Conservation (phyloP, 306 rosid genomes). For the Castanea mollissima region DNA sequence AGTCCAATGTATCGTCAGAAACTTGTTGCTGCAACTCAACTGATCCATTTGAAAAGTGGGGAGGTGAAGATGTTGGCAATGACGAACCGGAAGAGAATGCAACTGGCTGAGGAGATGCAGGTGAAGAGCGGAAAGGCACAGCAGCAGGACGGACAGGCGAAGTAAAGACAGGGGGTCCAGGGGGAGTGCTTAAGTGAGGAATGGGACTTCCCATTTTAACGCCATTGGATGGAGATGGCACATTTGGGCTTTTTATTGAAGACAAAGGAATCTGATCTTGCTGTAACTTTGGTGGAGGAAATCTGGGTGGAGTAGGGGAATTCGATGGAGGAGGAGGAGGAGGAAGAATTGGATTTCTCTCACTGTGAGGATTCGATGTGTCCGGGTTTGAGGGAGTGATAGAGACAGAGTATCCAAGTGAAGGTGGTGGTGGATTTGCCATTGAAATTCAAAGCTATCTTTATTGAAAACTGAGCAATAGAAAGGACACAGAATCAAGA, state of each 20-base stretch:
- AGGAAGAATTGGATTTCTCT: slow-evolving; percentile 41
- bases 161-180: slow-evolving; percentile 93
- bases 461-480: slow-evolving; percentile 11
- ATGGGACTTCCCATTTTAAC: slow-evolving; percentile 58
- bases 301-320: slow-evolving; percentile 46
- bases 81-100: slow-evolving; percentile 66
- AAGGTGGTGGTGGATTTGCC: slow-evolving; percentile 70
- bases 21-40: slow-evolving; percentile 53
- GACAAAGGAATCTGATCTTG: slow-evolving; percentile 63
- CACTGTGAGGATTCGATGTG: slow-evolving; percentile 39
- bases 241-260: slow-evolving; percentile 38
- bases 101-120: slow-evolving; percentile 90
- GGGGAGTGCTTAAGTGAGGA: slow-evolving; percentile 93
- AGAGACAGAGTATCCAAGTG: slow-evolving; percentile 48
- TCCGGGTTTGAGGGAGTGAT: slow-evolving; percentile 43
- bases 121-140: slow-evolving; percentile 86
- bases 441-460: slow-evolving; percentile 32
- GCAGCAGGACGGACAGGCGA: slow-evolving; percentile 97
- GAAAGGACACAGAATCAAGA: slow-evolving; percentile 34
- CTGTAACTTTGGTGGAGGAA: slow-evolving; percentile 61
- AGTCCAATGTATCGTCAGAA: slow-evolving; percentile 50
- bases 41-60: slow-evolving; percentile 56
- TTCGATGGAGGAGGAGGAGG: slow-evolving; percentile 43
- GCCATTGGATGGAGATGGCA: slow-evolving; percentile 64
- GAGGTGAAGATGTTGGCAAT: slow-evolving; percentile 63